A percentile compares a stretch with the other conserved stretches of the same genome.
phyloP scores from a whole-genome alignment of 2,329 filamentous ascomycete species.

The Scortechinia acanthostroma region DNA sequence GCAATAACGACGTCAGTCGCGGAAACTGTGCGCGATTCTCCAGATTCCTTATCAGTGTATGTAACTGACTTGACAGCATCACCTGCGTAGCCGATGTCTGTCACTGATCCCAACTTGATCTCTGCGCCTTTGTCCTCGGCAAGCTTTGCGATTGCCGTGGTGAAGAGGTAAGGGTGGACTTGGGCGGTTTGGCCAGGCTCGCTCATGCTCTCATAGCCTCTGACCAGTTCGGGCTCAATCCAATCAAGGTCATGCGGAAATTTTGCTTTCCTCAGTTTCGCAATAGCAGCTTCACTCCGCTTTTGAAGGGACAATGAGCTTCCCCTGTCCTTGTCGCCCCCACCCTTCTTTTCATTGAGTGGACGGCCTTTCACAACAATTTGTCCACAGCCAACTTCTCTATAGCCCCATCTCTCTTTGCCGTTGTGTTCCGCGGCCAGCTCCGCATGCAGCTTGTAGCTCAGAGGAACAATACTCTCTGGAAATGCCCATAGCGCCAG shows the following conservation, averaged over 20 bases:
- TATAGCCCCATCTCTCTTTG: constrained; percentile 76
- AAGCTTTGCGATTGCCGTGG: constrained; percentile 72
- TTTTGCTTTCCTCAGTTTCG: not conserved
- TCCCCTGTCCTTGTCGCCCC: not conserved
- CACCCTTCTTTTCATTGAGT: not conserved
- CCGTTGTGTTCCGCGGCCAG: constrained; percentile 80
- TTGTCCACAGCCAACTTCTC: constrained; percentile 69
- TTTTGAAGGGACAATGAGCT: not conserved
- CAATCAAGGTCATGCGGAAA: not conserved
- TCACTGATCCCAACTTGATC: constrained; percentile 64
- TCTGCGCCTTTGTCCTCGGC: constrained; percentile 64
- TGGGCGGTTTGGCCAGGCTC: constrained; percentile 66
- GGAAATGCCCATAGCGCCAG: constrained; percentile 91
- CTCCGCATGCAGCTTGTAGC: constrained; percentile 75
- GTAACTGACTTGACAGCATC: constrained; percentile 53
- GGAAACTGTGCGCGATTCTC: constrained; percentile 35
- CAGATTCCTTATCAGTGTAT: constrained; percentile 44
- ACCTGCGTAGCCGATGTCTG: constrained; percentile 48
- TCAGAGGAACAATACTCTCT: constrained; percentile 73
- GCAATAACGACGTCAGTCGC: constrained; percentile 33
- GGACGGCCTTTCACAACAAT: constrained; percentile 15
- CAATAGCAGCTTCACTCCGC: not conserved
- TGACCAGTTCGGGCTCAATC: not conserved
- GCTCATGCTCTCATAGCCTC: constrained; percentile 1
- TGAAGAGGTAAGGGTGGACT: constrained; percentile 88